Evolutionary conservation across 2,329 filamentous ascomycete species (phyloP).

Genomic region (Trichophyton simii): DNA sequence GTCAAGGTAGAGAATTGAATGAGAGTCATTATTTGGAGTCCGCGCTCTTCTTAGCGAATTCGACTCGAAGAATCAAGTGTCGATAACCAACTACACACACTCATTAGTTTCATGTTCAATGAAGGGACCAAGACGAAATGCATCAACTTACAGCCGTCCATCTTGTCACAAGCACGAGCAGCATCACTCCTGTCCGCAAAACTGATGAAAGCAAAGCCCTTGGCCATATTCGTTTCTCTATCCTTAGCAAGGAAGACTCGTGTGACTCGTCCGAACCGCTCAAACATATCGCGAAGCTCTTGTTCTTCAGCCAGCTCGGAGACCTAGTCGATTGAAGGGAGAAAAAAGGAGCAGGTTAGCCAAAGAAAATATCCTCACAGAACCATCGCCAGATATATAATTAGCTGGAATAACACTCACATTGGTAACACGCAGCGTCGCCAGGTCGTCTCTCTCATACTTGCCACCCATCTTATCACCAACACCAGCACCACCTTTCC

Average conservation of each 20-base stretch:
- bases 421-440: constrained; percentile 94
- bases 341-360: constrained; percentile 7
- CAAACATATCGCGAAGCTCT: constrained; percentile 95
- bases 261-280: constrained; percentile 90
- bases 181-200: constrained; percentile 85
- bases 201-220: constrained; percentile 98
- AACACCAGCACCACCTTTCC: constrained; percentile 47
- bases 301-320: constrained; percentile 94
- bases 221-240: constrained; percentile 85
- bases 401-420: constrained; percentile 45
- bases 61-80: constrained; percentile 41
- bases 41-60: constrained; percentile 38
- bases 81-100: constrained; percentile 36
- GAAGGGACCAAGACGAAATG: neutral
- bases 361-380: neutral
- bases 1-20: neutral
- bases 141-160: constrained; percentile 67
- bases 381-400: neutral
- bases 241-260: constrained; percentile 97
- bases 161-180: constrained; percentile 85
- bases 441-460: constrained; percentile 91
- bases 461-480: constrained; percentile 86
- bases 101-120: constrained; percentile 8
- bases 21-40: constrained; percentile 1
- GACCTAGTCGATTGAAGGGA: constrained; percentile 44